phyloP scores from a whole-genome alignment of 768 basidiomycete genomes.

The Tulasnella sp. region DNA sequence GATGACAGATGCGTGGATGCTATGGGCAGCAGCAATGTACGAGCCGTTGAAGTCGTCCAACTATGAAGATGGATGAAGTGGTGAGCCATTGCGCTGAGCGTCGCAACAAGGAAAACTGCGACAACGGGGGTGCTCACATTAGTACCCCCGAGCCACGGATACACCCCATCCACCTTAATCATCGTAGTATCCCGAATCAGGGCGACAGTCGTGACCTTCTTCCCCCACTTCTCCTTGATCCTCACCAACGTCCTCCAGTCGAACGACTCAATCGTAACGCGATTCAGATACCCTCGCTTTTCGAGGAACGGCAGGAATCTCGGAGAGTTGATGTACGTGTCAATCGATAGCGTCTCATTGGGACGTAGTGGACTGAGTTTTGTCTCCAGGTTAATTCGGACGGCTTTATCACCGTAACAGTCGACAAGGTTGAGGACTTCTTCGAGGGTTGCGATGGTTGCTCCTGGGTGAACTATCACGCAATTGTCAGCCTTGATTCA shows the following conservation, averaged over 20 bases:
- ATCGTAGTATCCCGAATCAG: constrained; percentile 39
- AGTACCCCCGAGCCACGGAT: neutral
- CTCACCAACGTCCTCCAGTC: constrained; percentile 66
- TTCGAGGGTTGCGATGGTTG: constrained; percentile 58
- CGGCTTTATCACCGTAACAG: constrained; percentile 53
- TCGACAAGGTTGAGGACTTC: constrained; percentile 68
- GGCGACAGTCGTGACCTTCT: constrained; percentile 48
- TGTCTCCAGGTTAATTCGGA: constrained; percentile 63
- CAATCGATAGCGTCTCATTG: constrained; percentile 23
- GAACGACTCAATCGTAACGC: constrained; percentile 48
- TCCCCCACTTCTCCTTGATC: constrained; percentile 65
- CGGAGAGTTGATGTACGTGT: constrained; percentile 25
- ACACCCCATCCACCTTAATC: neutral
- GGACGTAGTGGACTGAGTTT: constrained; percentile 23
- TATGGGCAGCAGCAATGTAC: constrained; percentile 50
- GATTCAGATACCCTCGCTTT: constrained; percentile 14
- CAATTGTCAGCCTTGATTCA: constrained; percentile 39
- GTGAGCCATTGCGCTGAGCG: neutral
- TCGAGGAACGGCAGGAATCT: constrained; percentile 6
- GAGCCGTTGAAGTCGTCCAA: constrained; percentile 25
- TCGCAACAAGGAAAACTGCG: constrained; percentile 27
- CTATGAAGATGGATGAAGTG: constrained; percentile 27
- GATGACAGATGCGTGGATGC: constrained; percentile 53
- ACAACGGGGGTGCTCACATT: constrained; percentile 30
- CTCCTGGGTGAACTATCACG: constrained; percentile 58